Conservation (phyloP, 108 stramenopile genomes). For the Craspedostauros australis region DNA sequence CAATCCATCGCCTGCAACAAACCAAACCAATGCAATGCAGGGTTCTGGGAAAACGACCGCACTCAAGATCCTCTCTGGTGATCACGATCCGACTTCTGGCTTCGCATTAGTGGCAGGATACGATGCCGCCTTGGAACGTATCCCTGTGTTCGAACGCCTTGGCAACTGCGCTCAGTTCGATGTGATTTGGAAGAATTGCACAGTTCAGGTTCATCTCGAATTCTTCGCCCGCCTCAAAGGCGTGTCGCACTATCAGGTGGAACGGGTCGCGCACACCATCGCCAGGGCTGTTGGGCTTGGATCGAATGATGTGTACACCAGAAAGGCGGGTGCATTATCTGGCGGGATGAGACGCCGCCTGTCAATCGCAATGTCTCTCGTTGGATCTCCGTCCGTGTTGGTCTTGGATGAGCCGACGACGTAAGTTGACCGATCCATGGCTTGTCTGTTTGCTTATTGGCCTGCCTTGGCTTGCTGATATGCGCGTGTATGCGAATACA, state of each 20-base stretch:
- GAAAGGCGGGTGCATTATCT: slow-evolving; percentile 41
- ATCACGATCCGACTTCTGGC: slow-evolving; percentile 38
- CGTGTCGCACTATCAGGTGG: slow-evolving; percentile 21
- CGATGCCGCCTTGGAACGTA: slow-evolving; percentile 32
- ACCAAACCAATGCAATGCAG: too few relatives aligned
- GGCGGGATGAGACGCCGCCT: slow-evolving; percentile 89
- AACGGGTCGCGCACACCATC: slow-evolving; percentile 30
- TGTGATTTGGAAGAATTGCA: slow-evolving; percentile 47
- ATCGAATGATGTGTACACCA: slow-evolving; percentile 29
- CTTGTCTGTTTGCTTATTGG: too few relatives aligned
- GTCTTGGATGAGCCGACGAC: slow-evolving; percentile 81
- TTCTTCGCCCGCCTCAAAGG: slow-evolving; percentile 62
- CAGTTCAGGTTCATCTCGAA: slow-evolving; percentile 54
- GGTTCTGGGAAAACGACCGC: slow-evolving; percentile 76
- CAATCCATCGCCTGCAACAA: too few relatives aligned
- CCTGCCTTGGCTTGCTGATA: too few relatives aligned
- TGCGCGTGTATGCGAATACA: slow-evolving; percentile 27
- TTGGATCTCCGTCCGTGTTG: slow-evolving; percentile 66
- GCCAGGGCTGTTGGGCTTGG: slow-evolving; percentile 44
- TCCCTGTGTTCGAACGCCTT: slow-evolving; percentile 33
- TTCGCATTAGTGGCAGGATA: slow-evolving; percentile 47
- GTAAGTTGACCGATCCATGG: too few relatives aligned
- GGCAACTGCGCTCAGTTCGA: slow-evolving; percentile 76
- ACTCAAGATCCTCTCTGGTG: slow-evolving; percentile 49
- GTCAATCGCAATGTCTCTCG: slow-evolving; percentile 73